These are phyloP conservation scores for Nidularia pulvinata DNA, from an alignment of 768 basidiomycete genomes.

Conservation along the genomic window DNA sequence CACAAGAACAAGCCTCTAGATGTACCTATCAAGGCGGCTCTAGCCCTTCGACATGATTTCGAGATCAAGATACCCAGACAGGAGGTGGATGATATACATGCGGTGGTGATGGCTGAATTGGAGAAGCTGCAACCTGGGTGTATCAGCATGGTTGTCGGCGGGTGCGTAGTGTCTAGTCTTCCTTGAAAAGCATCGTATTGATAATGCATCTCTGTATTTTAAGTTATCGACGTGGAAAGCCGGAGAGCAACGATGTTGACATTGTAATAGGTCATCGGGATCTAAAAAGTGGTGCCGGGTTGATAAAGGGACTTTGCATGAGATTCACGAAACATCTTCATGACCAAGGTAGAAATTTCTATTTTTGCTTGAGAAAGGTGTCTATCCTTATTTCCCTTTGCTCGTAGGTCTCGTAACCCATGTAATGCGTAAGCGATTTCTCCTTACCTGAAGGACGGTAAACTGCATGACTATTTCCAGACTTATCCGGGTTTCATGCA, in stretches of 20 bases:
- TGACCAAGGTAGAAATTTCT: conserved; percentile 33
- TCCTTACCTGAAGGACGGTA: not conserved
- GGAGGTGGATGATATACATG: conserved; percentile 82
- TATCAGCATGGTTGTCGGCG: conserved; percentile 76
- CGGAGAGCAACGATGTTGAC: conserved; percentile 83
- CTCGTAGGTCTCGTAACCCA: conserved; percentile 71
- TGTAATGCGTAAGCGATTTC: conserved; percentile 67
- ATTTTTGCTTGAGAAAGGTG: not conserved
- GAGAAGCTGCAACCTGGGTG: conserved; percentile 64
- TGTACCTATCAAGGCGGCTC: conserved; percentile 53
- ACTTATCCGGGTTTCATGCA: conserved; percentile 58
- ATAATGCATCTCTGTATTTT: not conserved
- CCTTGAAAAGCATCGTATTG: not conserved
- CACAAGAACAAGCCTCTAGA: conserved; percentile 16
- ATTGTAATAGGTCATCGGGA: conserved; percentile 83
- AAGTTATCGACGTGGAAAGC: conserved; percentile 87
- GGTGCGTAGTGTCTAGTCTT: conserved; percentile 42
- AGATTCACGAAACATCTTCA: conserved; percentile 58
- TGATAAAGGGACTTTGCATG: conserved; percentile 63
- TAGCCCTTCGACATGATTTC: conserved; percentile 61
- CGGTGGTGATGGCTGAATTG: conserved; percentile 66
- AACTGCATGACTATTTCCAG: conserved; percentile 26
- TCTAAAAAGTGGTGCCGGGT: conserved; percentile 31
- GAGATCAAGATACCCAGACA: conserved; percentile 55
- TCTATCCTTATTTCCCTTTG: not conserved